Evolutionary conservation across 768 basidiomycete genomes (phyloP).

Genomic region (Podaxis rugospora): DNA sequence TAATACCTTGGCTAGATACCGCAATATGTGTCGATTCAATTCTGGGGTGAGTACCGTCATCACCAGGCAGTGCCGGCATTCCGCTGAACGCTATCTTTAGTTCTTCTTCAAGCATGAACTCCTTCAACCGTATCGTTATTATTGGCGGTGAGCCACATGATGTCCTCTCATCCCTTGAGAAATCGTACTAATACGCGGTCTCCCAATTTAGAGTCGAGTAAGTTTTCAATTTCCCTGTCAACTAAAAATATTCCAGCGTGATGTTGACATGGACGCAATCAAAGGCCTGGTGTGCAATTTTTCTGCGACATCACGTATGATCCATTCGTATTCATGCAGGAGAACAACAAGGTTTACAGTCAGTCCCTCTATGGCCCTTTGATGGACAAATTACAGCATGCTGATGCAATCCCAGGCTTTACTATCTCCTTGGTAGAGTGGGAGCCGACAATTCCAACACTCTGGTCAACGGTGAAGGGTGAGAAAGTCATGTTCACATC

Average conservation of each 20-base stretch:
- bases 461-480: constrained; percentile 78
- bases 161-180: background rate
- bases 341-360: constrained; percentile 49
- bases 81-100: constrained; percentile 25
- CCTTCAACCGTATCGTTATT: constrained; percentile 73
- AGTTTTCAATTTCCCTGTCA: constrained; percentile 21
- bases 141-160: constrained; percentile 54
- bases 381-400: background rate
- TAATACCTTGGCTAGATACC: constrained; percentile 45
- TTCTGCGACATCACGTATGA: constrained; percentile 77
- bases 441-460: constrained; percentile 70
- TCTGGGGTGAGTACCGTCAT: constrained; percentile 59
- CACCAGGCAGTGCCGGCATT: background rate
- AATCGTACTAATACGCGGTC: constrained; percentile 2
- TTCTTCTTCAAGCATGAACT: constrained; percentile 84
- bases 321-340: constrained; percentile 79
- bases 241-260: background rate
- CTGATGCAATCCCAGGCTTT: constrained; percentile 49
- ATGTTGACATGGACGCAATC: background rate
- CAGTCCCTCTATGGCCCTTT: constrained; percentile 1
- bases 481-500: background rate
- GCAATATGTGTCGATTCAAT: constrained; percentile 96
- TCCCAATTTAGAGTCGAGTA: constrained; percentile 61
- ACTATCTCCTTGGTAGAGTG: constrained; percentile 79
- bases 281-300: constrained; percentile 70